These are phyloP conservation scores for Serendipita sp. DNA, from an alignment of 768 basidiomycete genomes.

Conservation along the genomic window DNA sequence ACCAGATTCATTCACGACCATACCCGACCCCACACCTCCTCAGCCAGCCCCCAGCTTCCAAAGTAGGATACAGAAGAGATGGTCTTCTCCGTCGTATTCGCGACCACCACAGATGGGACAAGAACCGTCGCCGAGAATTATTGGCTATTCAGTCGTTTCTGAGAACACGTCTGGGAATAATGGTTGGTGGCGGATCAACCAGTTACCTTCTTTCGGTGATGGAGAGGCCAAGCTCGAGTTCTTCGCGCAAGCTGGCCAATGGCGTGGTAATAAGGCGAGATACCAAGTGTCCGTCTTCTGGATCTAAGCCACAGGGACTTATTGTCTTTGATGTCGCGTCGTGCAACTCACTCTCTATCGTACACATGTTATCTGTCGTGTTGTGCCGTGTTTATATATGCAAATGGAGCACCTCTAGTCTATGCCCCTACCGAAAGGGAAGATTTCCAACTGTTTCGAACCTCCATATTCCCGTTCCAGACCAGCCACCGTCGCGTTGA, in stretches of 20 bases:
- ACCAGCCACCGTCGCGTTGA: no score
- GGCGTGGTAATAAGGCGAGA: not conserved
- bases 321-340: no score
- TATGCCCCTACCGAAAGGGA: no score
- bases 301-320: not conserved
- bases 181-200: not conserved
- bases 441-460: no score
- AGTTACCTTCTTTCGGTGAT: not conserved
- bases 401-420: no score
- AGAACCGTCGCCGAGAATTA: not conserved
- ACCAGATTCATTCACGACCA: not conserved
- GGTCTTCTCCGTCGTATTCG: not conserved
- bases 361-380: no score
- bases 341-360: no score
- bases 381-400: no score
- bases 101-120: not conserved
- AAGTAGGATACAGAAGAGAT: no score
- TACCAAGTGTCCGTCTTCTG: not conserved
- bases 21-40: no score
- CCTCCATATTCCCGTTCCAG: no score
- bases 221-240: not conserved
- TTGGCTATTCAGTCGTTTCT: not conserved
- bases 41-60: no score
- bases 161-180: not conserved
- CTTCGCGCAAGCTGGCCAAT: not conserved